A percentile compares a stretch with the other conserved stretches of the same genome.
These are phyloP conservation scores for Stevia rebaudiana DNA, from an alignment of 140 eudicot species.

Conservation along the genomic window DNA sequence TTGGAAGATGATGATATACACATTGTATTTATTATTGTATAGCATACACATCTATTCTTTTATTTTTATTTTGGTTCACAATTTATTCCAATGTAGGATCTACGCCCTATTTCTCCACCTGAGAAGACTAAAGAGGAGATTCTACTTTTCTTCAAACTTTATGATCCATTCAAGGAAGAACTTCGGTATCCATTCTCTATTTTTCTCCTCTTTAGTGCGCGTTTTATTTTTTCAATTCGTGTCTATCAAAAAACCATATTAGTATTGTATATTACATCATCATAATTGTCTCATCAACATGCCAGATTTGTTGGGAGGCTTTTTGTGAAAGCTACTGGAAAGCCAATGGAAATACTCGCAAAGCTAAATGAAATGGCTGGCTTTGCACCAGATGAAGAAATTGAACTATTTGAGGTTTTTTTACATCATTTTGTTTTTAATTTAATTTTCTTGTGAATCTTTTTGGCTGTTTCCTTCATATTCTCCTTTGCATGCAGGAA, in stretches of 20 bases:
- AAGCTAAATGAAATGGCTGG: conserved; percentile 76
- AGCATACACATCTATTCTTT: not conserved
- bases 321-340: conserved; percentile 60
- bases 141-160: conserved; percentile 68
- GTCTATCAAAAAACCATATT: not conserved
- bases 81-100: conserved; percentile 39
- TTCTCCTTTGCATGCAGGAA: conserved; percentile 39
- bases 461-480: conserved; percentile 6
- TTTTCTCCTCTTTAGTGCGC: not conserved
- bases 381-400: conserved; percentile 73
- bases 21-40: not conserved
- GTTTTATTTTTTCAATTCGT: not conserved
- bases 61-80: not conserved
- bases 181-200: conserved; percentile 42
- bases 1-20: conserved; percentile 4
- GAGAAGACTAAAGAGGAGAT: conserved; percentile 72
- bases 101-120: conserved; percentile 58
- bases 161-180: conserved; percentile 74
- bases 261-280: not conserved
- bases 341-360: conserved; percentile 55
- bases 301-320: conserved; percentile 69
- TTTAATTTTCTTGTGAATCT: not conserved
- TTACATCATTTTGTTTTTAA: not conserved
- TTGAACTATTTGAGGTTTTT: conserved; percentile 67
- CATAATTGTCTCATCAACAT: conserved; percentile 7